phyloP scores from a whole-genome alignment of 2,329 filamentous ascomycete genomes.

The Shiraia sp. region DNA sequence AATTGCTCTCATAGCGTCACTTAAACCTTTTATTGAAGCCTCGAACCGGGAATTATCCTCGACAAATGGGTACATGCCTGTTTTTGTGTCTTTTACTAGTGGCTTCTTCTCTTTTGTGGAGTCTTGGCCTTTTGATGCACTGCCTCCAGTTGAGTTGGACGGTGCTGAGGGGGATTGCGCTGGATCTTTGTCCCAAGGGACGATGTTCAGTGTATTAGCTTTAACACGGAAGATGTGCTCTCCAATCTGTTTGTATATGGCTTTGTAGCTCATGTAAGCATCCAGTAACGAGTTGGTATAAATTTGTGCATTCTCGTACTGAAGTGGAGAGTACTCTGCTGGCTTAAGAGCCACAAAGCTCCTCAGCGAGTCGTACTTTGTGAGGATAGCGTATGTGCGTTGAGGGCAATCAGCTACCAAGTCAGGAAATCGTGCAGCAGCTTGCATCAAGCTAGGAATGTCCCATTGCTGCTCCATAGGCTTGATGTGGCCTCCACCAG shows the following conservation, averaged over 20 bases:
- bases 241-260: constrained; percentile 6
- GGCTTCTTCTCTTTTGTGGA: too few relatives aligned
- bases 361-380: constrained; percentile 10
- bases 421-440: constrained; percentile 11
- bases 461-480: constrained; percentile 8
- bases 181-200: neutral
- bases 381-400: constrained; percentile 10
- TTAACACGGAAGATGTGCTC: neutral
- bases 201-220: constrained; percentile 1
- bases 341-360: constrained; percentile 7
- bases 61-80: too few relatives aligned
- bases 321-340: constrained; percentile 1
- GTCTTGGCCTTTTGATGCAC: too few relatives aligned
- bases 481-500: constrained; percentile 16
- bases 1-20: neutral
- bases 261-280: constrained; percentile 15
- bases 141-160: too few relatives aligned
- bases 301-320: constrained; percentile 12
- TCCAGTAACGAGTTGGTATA: constrained; percentile 13
- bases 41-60: neutral
- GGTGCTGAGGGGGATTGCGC: too few relatives aligned
- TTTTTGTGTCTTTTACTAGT: too few relatives aligned
- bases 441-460: constrained; percentile 3
- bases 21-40: constrained; percentile 4
- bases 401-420: constrained; percentile 10